These are phyloP conservation scores for Talaromyces proteolyticus DNA, from an alignment of 495 filamentous ascomycete genomes.

Conservation along the genomic window DNA sequence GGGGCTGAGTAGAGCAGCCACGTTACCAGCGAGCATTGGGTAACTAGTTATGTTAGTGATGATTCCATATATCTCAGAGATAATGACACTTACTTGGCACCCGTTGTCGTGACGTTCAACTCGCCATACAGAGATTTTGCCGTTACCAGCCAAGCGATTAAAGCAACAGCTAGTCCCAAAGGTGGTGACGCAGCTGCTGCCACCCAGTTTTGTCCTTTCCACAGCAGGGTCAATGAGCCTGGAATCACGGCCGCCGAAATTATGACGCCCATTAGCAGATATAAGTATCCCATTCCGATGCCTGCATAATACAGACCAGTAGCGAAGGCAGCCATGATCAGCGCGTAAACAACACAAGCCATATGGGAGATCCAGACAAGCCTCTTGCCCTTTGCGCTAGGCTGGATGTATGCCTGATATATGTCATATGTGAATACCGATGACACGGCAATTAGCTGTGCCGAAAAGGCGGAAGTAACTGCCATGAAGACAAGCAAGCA, in stretches of 20 bases:
- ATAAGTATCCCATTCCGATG: constrained; percentile 70
- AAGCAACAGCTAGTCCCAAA: constrained; percentile 66
- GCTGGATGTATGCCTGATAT: constrained; percentile 59
- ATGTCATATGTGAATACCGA: constrained; percentile 94
- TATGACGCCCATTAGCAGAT: constrained; percentile 89
- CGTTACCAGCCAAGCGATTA: constrained; percentile 89
- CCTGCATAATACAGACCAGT: constrained; percentile 71
- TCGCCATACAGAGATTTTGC: constrained; percentile 69
- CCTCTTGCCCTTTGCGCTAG: constrained; percentile 59
- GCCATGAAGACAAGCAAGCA: constrained; percentile 94
- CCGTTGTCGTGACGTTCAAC: constrained; percentile 70
- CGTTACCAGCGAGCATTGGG: constrained; percentile 86
- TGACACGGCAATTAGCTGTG: constrained; percentile 87
- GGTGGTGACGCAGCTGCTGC: constrained; percentile 70
- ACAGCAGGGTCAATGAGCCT: constrained; percentile 73
- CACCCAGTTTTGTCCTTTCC: constrained; percentile 78
- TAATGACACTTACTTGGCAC: constrained; percentile 52
- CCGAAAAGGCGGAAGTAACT: constrained; percentile 84
- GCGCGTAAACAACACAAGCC: constrained; percentile 67
- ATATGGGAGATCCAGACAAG: constrained; percentile 84
- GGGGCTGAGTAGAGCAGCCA: constrained; percentile 74
- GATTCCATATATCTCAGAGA: background rate
- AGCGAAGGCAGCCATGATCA: constrained; percentile 80
- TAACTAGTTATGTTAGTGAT: constrained; percentile 33
- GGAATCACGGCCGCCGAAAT: constrained; percentile 83